Conservation (phyloP, 2,329 filamentous ascomycete genomes). For the Fusarium setosum region DNA sequence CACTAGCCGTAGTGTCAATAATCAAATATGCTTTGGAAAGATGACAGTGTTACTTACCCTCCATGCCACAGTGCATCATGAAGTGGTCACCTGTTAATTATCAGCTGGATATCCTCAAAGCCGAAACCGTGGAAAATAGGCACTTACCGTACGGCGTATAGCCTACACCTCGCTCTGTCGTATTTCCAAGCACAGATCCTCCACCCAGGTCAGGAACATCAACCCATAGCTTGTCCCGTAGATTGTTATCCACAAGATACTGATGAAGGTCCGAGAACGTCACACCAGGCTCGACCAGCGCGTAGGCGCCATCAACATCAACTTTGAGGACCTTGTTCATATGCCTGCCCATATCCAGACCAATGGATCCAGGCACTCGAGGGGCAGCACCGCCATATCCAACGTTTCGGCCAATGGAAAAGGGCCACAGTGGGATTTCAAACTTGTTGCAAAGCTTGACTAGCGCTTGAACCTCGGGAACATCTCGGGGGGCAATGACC, state of each 20-base stretch:
- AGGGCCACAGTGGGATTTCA: conserved; percentile 33
- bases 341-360: conserved; percentile 21
- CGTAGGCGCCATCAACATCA: conserved; percentile 27
- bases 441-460: conserved; percentile 25
- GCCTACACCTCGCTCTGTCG: conserved; percentile 27
- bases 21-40: not conserved
- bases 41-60: conserved; percentile 6
- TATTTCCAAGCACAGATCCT: conserved; percentile 31
- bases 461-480: conserved; percentile 24
- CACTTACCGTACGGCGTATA: conserved; percentile 31
- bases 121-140: fast-evolving
- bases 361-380: conserved; percentile 23
- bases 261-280: conserved; percentile 29
- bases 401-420: conserved; percentile 32
- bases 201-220: conserved; percentile 33
- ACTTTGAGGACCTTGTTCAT: conserved; percentile 33
- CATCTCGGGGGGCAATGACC: conserved; percentile 22
- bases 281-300: conserved; percentile 28
- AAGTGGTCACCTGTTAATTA: conserved; percentile 19
- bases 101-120: not conserved
- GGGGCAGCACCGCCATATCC: conserved; percentile 31
- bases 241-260: conserved; percentile 21
- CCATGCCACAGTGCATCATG: conserved; percentile 35
- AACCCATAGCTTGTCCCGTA: conserved; percentile 30
- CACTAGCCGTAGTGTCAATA: not conserved